phyloP scores from a whole-genome alignment of 2,329 filamentous ascomycete genomes.

The Canariomyces notabilis region DNA sequence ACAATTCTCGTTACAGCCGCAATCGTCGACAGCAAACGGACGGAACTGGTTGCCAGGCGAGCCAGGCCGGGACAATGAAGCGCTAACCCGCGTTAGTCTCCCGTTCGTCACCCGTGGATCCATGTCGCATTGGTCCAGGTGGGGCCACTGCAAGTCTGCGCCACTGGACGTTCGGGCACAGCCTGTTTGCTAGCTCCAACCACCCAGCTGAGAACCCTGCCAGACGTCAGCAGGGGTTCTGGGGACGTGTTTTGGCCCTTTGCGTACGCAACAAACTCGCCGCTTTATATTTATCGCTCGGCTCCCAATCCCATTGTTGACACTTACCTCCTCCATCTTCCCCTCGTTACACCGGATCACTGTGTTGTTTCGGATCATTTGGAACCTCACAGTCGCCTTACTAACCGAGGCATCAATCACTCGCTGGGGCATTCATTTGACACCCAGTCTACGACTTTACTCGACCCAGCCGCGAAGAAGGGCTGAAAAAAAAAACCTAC shows the following conservation, averaged over 20 bases:
- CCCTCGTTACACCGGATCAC: neutral
- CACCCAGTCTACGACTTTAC: too few relatives aligned
- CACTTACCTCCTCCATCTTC: neutral
- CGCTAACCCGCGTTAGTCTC: too few relatives aligned
- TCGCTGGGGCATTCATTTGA: too few relatives aligned
- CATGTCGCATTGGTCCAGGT: too few relatives aligned
- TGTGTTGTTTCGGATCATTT: neutral
- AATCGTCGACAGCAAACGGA: too few relatives aligned
- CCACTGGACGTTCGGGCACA: neutral
- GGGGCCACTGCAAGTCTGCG: too few relatives aligned
- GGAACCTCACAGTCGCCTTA: neutral
- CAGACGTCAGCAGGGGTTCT: neutral
- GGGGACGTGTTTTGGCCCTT: neutral
- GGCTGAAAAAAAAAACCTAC: neutral
- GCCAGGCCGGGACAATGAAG: too few relatives aligned
- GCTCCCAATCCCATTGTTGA: neutral
- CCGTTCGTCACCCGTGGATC: too few relatives aligned
- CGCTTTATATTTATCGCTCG: neutral
- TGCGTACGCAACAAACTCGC: neutral
- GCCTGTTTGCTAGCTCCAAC: neutral
- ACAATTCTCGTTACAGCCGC: too few relatives aligned
- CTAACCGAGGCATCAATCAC: too few relatives aligned
- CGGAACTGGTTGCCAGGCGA: too few relatives aligned
- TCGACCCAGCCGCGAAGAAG: neutral
- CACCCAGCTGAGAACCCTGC: neutral